phyloP scores from a whole-genome alignment of 495 filamentous ascomycete genomes.

The Xylaria grammica region DNA sequence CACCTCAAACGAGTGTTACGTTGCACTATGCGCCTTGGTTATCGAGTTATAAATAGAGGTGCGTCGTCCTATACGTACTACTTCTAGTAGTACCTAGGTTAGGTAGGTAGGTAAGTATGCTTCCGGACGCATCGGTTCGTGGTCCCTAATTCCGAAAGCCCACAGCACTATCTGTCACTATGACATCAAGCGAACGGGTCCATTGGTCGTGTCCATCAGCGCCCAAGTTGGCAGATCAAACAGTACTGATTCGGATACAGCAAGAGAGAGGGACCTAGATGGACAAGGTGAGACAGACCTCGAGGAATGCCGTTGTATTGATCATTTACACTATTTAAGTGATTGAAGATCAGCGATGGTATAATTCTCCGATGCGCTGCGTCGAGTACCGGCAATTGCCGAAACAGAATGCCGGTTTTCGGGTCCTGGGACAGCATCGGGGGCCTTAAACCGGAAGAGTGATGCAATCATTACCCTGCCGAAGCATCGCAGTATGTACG shows the following conservation, averaged over 20 bases:
- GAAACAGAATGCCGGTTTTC: constrained; percentile 8
- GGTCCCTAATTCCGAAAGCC: constrained; percentile 3
- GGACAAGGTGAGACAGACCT: background rate
- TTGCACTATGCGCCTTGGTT: background rate
- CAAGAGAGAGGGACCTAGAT: background rate
- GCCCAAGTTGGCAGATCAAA: background rate
- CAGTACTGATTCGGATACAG: too few relatives aligned
- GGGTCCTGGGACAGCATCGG: background rate
- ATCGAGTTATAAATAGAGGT: constrained; percentile 2
- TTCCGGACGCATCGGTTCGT: background rate
- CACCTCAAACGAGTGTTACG: background rate
- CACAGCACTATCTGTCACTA: background rate
- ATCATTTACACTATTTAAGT: background rate
- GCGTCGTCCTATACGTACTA: background rate
- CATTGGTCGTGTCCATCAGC: background rate
- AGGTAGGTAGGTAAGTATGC: too few relatives aligned
- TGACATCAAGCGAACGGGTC: background rate
- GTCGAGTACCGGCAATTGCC: constrained; percentile 10
- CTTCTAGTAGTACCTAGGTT: too few relatives aligned
- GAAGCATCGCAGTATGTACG: background rate
- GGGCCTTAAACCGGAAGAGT: background rate
- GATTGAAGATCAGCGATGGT: background rate
- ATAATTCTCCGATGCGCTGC: background rate
- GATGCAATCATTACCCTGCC: constrained; percentile 9
- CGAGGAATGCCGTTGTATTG: background rate